These are phyloP conservation scores for Botrytis medusae DNA, from an alignment of 2,329 filamentous ascomycete species.

Conservation along the genomic window DNA sequence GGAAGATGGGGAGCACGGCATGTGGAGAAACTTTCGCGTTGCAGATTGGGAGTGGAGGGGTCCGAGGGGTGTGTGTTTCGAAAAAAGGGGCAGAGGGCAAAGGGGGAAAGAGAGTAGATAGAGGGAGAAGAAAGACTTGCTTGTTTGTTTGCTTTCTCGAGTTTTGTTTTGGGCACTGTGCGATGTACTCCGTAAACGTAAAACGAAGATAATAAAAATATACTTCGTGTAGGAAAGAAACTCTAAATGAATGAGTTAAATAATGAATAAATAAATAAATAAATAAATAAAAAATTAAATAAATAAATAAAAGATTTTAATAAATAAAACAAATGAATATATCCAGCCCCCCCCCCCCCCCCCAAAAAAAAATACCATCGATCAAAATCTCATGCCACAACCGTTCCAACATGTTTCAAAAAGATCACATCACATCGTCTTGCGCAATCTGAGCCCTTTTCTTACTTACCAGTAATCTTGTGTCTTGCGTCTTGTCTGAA, in stretches of 20 bases:
- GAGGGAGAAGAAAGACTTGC: not conserved
- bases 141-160: too few species aligned
- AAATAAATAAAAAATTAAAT: too few species aligned
- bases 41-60: not conserved
- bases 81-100: not conserved
- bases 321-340: not conserved
- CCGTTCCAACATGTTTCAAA: not conserved
- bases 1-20: conserved; percentile 3
- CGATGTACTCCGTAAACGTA: not conserved
- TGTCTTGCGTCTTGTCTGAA: not conserved
- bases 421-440: not conserved
- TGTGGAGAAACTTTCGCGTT: not conserved
- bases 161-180: too few species aligned
- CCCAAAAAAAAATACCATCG: not conserved
- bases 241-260: too few species aligned
- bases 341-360: not conserved
- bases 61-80: not conserved
- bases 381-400: not conserved
- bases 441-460: conserved; percentile 15
- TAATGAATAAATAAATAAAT: too few species aligned
- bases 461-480: too few species aligned
- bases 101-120: not conserved
- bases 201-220: not conserved
- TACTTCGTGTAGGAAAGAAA: too few species aligned
- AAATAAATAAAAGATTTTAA: not conserved